These are phyloP conservation scores for Closterium sp. DNA, from an alignment of 139 green algal species.

Conservation along the genomic window DNA sequence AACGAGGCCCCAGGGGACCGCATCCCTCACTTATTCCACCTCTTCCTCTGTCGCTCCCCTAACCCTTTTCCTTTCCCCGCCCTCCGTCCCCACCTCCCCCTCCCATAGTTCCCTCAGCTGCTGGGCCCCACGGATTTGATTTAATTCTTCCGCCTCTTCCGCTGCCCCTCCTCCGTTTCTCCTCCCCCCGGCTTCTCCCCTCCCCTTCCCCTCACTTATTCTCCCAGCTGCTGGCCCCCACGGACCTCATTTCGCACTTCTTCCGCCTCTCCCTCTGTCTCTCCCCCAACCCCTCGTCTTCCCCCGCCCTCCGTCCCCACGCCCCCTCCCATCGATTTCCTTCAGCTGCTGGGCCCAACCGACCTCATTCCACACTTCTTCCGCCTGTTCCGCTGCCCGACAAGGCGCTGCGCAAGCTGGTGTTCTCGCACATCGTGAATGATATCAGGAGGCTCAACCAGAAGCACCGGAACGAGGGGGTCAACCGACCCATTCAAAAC, in stretches of 20 bases:
- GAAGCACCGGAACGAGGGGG: constrained; percentile 72
- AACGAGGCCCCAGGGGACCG: too few relatives aligned
- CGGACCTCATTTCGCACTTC: constrained; percentile 81
- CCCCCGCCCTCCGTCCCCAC: too few relatives aligned
- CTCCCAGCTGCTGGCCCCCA: constrained; percentile 48
- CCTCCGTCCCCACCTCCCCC: too few relatives aligned
- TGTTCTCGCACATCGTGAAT: constrained; percentile 90
- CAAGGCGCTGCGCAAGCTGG: constrained; percentile 79
- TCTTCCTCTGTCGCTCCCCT: too few relatives aligned
- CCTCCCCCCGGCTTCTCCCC: too few relatives aligned
- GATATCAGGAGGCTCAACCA: constrained; percentile 70
- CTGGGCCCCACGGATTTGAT: too few relatives aligned
- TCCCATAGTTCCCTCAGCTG: too few relatives aligned
- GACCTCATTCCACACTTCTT: constrained; percentile 91
- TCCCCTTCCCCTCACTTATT: too few relatives aligned
- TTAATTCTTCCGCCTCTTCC: too few relatives aligned
- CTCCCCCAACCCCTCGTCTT: neutral
- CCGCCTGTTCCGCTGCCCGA: constrained; percentile 86
- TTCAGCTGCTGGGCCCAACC: constrained; percentile 53
- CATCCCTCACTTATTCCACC: too few relatives aligned
- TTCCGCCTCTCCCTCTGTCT: constrained; percentile 88
- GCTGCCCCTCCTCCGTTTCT: too few relatives aligned
- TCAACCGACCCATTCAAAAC: constrained; percentile 86
- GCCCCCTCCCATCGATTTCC: neutral
- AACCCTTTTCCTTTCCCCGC: too few relatives aligned